phyloP scores from a whole-genome alignment of 1,139 yeast genomes.

The Wickerhamomyces sp. region DNA sequence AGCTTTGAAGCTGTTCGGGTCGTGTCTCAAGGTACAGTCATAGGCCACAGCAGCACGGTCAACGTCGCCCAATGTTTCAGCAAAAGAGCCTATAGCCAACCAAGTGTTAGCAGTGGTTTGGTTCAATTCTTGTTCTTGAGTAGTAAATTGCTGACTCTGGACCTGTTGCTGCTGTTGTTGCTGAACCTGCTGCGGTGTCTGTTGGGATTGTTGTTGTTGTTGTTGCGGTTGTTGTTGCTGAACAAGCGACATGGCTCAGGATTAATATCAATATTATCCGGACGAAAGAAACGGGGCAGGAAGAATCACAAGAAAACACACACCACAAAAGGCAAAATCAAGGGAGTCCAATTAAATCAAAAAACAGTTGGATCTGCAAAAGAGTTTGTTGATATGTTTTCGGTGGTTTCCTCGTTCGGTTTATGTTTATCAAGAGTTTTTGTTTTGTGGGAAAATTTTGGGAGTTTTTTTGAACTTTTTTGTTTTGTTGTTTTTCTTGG shows the following conservation, averaged over 20 bases:
- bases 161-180: background rate
- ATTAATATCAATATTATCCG: too few species aligned
- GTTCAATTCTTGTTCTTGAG: conserved; percentile 30
- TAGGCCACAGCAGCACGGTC: conserved; percentile 88
- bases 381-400: too few species aligned
- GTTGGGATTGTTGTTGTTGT: conserved; percentile 3
- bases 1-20: conserved; percentile 82
- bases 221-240: conserved; percentile 3
- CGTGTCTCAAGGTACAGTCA: conserved; percentile 84
- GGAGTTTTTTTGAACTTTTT: background rate
- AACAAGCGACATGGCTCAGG: background rate
- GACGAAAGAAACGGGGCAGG: background rate
- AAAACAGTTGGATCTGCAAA: too few species aligned
- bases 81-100: conserved; percentile 87
- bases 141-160: conserved; percentile 11
- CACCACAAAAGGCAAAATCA: too few species aligned
- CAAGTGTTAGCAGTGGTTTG: conserved; percentile 88
- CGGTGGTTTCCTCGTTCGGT: too few species aligned
- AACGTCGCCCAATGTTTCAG: conserved; percentile 84
- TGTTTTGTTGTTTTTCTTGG: conserved; percentile 1
- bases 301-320: background rate
- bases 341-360: too few species aligned
- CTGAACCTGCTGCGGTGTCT: conserved; percentile 1
- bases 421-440: background rate
- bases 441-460: background rate